phyloP scores from a whole-genome alignment of 257 asterid genomes.

The Ophiorrhiza pumila region DNA sequence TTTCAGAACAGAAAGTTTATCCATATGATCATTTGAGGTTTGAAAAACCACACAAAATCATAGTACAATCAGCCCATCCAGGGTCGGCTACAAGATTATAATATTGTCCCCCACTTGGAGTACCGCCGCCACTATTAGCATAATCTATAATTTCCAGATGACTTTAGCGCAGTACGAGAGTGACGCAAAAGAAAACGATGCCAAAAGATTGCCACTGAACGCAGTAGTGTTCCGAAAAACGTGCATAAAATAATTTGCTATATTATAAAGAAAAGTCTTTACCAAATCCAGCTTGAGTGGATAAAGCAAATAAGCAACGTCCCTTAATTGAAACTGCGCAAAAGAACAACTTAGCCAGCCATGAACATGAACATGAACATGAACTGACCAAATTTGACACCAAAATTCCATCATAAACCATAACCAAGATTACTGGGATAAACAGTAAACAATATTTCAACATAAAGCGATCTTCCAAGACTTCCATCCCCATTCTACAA shows the following conservation, averaged over 20 bases:
- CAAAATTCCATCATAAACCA: not conserved
- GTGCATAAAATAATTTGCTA: not conserved
- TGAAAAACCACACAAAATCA: too few species aligned
- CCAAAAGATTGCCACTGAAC: too few species aligned
- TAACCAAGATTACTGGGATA: too few species aligned
- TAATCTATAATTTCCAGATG: not conserved
- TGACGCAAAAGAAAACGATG: too few species aligned
- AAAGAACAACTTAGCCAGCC: not conserved
- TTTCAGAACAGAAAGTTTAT: too few species aligned
- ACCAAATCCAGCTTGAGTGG: too few species aligned
- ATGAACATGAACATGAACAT: too few species aligned
- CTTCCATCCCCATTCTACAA: constrained; percentile 14
- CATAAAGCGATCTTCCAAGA: not conserved
- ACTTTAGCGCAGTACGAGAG: not conserved
- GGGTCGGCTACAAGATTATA: too few species aligned
- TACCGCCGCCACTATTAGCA: not conserved
- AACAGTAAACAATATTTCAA: not conserved
- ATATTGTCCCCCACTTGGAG: too few species aligned
- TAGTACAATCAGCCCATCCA: too few species aligned
- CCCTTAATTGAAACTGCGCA: not conserved
- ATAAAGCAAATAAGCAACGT: too few species aligned
- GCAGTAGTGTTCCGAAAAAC: not conserved
- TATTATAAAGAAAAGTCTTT: not conserved
- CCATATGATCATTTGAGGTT: too few species aligned
- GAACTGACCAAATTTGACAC: not conserved